These are phyloP conservation scores for Bullera alba DNA, from an alignment of 768 basidiomycete genomes.

Conservation along the genomic window DNA sequence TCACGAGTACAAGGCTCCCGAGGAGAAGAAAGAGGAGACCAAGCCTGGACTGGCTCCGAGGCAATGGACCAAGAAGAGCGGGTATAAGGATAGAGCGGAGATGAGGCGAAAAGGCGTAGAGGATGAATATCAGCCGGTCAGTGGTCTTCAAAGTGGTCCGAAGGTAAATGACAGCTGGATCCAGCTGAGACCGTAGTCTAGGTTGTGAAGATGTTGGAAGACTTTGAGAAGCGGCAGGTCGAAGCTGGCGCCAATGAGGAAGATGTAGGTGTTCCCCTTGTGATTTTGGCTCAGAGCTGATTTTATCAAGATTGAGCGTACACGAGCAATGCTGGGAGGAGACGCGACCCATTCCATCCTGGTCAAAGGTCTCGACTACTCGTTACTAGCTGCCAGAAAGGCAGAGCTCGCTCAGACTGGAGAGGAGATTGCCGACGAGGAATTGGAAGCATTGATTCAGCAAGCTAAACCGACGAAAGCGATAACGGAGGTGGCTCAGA, in stretches of 20 bases:
- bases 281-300: not conserved
- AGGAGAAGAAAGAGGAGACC: conserved; percentile 14
- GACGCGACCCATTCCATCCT: conserved; percentile 78
- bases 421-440: conserved; percentile 74
- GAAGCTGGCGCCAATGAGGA: conserved; percentile 55
- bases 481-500: not conserved
- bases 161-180: no score
- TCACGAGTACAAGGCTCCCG: conserved; percentile 7
- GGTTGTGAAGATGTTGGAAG: conserved; percentile 74
- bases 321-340: conserved; percentile 72
- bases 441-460: conserved; percentile 49
- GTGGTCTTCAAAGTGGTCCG: conserved; percentile 6
- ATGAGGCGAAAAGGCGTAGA: conserved; percentile 38
- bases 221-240: conserved; percentile 65
- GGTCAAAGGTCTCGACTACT: conserved; percentile 76
- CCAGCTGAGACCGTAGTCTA: no score
- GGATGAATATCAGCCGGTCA: conserved; percentile 37
- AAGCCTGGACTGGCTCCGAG: conserved; percentile 30
- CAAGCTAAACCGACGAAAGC: conserved; percentile 9
- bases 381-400: conserved; percentile 76
- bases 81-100: conserved; percentile 45
- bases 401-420: conserved; percentile 55
- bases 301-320: conserved; percentile 55
- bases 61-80: conserved; percentile 29
- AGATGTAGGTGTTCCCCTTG: conserved; percentile 49